phyloP scores from a whole-genome alignment of 768 basidiomycete genomes.

The Favolaschia claudopus region DNA sequence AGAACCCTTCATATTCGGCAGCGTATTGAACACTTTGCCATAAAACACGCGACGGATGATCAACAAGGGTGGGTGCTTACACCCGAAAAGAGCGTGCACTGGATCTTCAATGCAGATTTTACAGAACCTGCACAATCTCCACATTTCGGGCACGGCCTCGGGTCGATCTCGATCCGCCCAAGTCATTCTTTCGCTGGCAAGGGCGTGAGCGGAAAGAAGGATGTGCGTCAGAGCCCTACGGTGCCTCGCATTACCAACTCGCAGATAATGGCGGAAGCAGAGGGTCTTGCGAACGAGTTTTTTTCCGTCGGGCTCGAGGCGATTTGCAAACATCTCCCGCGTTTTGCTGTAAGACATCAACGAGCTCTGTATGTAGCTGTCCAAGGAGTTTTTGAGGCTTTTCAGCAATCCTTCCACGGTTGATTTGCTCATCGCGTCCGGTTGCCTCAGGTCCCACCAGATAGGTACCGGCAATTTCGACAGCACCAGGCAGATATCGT shows the following conservation, averaged over 20 bases:
- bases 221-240: no score
- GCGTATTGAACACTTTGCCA: no score
- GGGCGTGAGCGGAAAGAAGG: background rate
- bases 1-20: no score
- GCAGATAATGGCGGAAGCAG: background rate
- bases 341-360: background rate
- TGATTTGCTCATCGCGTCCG: background rate
- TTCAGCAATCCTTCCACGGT: background rate
- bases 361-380: conserved; percentile 1
- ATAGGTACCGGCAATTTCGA: background rate
- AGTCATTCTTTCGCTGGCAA: conserved; percentile 3
- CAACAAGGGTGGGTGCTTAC: no score
- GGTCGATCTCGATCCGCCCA: background rate
- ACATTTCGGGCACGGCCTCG: background rate
- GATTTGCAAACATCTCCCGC: background rate
- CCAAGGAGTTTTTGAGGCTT: background rate
- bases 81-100: background rate
- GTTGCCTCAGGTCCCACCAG: background rate
- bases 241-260: background rate
- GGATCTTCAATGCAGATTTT: conserved; percentile 1
- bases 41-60: no score
- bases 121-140: conserved; percentile 7
- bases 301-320: background rate
- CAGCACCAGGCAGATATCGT: background rate
- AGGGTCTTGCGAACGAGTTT: background rate